phyloP scores from a whole-genome alignment of 139 green algal species.

The Gonium pectorale region DNA sequence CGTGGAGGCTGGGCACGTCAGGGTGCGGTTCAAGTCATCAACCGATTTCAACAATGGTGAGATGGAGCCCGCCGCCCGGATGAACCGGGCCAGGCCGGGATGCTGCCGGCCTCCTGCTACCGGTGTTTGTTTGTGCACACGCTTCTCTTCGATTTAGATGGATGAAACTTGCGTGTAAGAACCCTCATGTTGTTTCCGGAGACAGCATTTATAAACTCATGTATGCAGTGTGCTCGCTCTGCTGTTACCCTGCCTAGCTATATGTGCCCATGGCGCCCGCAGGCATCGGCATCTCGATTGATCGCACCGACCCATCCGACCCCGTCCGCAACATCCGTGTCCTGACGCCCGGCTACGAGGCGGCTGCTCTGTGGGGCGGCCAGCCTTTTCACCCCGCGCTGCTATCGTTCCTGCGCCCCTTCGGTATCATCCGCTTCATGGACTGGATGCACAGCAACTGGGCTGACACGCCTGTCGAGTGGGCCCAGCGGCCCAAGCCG shows the following conservation, averaged over 20 bases:
- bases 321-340: constrained; percentile 57
- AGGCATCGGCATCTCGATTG: constrained; percentile 30
- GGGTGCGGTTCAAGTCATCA: constrained; percentile 37
- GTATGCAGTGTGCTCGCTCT: neutral
- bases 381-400: constrained; percentile 48
- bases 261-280: neutral
- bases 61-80: neutral
- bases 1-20: constrained; percentile 29
- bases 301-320: constrained; percentile 53
- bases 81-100: no score
- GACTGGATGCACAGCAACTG: constrained; percentile 50
- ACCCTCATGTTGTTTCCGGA: no score
- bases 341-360: constrained; percentile 50
- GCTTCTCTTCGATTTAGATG: no score
- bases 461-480: neutral
- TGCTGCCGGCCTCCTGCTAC: no score
- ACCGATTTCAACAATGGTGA: constrained; percentile 58
- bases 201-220: no score
- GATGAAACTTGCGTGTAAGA: no score
- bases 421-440: constrained; percentile 51
- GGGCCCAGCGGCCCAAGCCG: constrained; percentile 14
- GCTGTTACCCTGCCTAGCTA: neutral
- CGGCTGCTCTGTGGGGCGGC: neutral
- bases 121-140: no score
- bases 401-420: constrained; percentile 40